Evolutionary conservation across 352 stramenopile species (phyloP).

Genomic region (Phytopythium montanum): DNA sequence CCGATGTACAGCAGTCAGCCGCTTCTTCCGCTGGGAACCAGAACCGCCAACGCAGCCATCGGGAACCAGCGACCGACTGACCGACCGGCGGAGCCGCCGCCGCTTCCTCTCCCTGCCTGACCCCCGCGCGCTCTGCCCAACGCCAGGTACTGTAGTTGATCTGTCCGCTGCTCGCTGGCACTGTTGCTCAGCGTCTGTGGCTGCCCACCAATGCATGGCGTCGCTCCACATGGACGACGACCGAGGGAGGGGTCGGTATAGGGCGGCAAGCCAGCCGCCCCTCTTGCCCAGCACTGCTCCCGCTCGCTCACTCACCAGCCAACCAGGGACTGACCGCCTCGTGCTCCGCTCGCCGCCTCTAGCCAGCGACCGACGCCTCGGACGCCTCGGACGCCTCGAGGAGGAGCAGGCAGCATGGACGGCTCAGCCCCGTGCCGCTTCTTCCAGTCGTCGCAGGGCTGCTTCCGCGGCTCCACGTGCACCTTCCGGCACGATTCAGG

Average conservation of each 20-base stretch:
- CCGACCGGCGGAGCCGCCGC: not conserved
- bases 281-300: not conserved
- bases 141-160: too few relatives aligned
- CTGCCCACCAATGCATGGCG: not conserved
- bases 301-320: not conserved
- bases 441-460: slow-evolving; percentile 68
- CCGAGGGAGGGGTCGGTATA: not conserved
- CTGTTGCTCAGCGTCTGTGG: not conserved
- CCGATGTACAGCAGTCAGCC: too few relatives aligned
- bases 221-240: not conserved
- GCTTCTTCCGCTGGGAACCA: slow-evolving; percentile 4
- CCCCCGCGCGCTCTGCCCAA: not conserved
- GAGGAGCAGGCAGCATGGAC: slow-evolving; percentile 10
- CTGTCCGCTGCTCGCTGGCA: not conserved
- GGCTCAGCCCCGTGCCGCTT: slow-evolving; percentile 45
- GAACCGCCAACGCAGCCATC: not conserved
- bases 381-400: too few relatives aligned
- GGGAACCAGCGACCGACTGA: not conserved
- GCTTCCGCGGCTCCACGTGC: slow-evolving; percentile 62
- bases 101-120: not conserved
- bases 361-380: too few relatives aligned
- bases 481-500: slow-evolving; percentile 53
- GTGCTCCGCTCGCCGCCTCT: too few relatives aligned
- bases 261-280: not conserved
- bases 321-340: not conserved